Evolutionary conservation across 371 early-diverging fungal species (phyloP).

Genomic region (Nematocida ironsii): DNA sequence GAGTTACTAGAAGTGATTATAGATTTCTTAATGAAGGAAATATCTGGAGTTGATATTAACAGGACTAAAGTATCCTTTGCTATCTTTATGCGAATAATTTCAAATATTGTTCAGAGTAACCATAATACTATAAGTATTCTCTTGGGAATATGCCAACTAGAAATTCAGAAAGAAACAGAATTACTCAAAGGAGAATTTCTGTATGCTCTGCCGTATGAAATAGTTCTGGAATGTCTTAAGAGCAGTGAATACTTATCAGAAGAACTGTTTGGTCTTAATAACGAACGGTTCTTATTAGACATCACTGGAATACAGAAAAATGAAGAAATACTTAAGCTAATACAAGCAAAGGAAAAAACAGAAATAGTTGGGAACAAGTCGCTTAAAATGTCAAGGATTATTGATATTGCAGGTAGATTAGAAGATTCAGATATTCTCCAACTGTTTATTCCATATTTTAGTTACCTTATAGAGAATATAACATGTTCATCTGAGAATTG

Average conservation of each 20-base stretch:
- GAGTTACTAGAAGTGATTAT: slow-evolving; percentile 18
- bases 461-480: neutral
- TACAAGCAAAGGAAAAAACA: neutral
- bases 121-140: neutral
- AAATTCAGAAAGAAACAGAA: neutral
- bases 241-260: slow-evolving; percentile 20
- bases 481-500: neutral
- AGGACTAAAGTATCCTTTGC: neutral
- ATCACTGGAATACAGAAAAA: slow-evolving; percentile 1
- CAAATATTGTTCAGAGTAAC: slow-evolving; percentile 8
- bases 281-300: neutral
- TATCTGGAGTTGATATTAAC: neutral
- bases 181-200: slow-evolving; percentile 36
- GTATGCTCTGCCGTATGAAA: slow-evolving; percentile 11
- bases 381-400: neutral
- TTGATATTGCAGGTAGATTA: neutral
- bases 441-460: slow-evolving; percentile 29
- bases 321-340: neutral
- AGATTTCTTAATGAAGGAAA: slow-evolving; percentile 15
- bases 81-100: slow-evolving; percentile 12
- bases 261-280: neutral
- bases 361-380: neutral
- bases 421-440: neutral
- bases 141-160: neutral
- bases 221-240: neutral